Evolutionary conservation across 2,329 filamentous ascomycete species (phyloP).

Genomic region (Seiridium unicorne): DNA sequence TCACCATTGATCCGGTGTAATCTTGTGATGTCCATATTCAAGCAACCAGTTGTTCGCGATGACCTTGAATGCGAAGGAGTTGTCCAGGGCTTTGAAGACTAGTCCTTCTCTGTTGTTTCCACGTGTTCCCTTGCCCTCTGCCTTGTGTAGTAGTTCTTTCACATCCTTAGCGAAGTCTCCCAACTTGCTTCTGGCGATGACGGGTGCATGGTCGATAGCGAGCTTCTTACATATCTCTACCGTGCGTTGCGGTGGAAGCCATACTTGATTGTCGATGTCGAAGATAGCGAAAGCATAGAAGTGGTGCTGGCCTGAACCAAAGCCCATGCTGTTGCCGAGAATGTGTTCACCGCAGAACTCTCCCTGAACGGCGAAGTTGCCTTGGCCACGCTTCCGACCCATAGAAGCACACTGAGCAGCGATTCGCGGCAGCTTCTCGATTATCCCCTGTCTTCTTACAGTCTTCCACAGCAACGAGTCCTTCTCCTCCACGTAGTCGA

Average conservation of each 20-base stretch:
- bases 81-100: slow-evolving; percentile 23
- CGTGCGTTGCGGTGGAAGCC: slow-evolving; percentile 1
- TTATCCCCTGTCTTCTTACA: slow-evolving; percentile 18
- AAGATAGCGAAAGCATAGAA: slow-evolving; percentile 22
- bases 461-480: slow-evolving; percentile 21
- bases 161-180: slow-evolving; percentile 10
- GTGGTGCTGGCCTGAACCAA: slow-evolving; percentile 15
- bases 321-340: slow-evolving; percentile 24
- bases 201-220: slow-evolving; percentile 14
- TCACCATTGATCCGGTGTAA: slow-evolving; percentile 1
- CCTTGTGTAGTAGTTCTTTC: slow-evolving; percentile 22
- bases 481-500: slow-evolving; percentile 16
- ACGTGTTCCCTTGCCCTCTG: slow-evolving; percentile 20
- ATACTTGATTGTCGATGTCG: slow-evolving; percentile 15
- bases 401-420: slow-evolving; percentile 7
- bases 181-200: slow-evolving; percentile 6
- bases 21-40: slow-evolving; percentile 14
- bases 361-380: slow-evolving; percentile 26
- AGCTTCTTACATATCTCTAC: slow-evolving; percentile 9
- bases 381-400: not conserved
- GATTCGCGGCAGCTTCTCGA: slow-evolving; percentile 15
- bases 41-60: slow-evolving; percentile 29
- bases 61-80: slow-evolving; percentile 23
- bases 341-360: slow-evolving; percentile 26
- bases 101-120: slow-evolving; percentile 26